Evolutionary conservation across 2,329 filamentous ascomycete genomes (phyloP).

Genomic region (Tolypocladium inflatum): DNA sequence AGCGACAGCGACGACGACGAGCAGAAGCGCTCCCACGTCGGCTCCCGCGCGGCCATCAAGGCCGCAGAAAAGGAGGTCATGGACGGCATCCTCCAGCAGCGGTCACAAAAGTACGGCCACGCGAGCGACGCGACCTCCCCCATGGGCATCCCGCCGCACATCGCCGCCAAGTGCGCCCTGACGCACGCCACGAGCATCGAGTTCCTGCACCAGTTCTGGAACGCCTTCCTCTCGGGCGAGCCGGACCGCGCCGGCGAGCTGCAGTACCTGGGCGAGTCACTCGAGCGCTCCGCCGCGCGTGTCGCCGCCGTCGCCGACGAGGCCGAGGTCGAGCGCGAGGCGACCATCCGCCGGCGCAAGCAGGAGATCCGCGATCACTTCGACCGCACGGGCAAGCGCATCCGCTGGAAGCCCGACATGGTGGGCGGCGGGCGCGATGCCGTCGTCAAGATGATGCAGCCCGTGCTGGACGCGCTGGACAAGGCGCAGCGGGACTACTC

Average conservation of each 20-base stretch:
- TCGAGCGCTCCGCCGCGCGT: slow-evolving; percentile 66
- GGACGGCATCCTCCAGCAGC: slow-evolving; percentile 51
- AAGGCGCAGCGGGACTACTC: slow-evolving; percentile 64
- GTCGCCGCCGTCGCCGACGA: slow-evolving; percentile 73
- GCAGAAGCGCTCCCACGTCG: slow-evolving; percentile 48
- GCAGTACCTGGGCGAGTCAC: slow-evolving; percentile 70
- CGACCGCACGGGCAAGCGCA: slow-evolving; percentile 63
- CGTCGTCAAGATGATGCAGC: slow-evolving; percentile 67
- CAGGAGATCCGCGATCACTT: slow-evolving; percentile 62
- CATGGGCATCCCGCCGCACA: slow-evolving; percentile 44
- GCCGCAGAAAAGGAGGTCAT: slow-evolving; percentile 59
- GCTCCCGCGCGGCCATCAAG: slow-evolving; percentile 57
- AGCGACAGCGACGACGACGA: slow-evolving; percentile 57
- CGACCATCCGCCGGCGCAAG: slow-evolving; percentile 57
- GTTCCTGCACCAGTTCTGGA: slow-evolving; percentile 97
- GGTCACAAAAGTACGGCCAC: slow-evolving; percentile 47
- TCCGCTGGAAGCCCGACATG: slow-evolving; percentile 56
- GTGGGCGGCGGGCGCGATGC: slow-evolving; percentile 68
- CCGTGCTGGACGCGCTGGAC: slow-evolving; percentile 61
- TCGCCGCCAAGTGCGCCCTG: slow-evolving; percentile 49
- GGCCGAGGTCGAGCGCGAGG: slow-evolving; percentile 65
- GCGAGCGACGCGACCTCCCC: slow-evolving; percentile 35
- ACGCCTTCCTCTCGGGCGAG: slow-evolving; percentile 81
- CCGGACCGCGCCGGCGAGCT: slow-evolving; percentile 71
- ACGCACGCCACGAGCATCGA: slow-evolving; percentile 92